These are phyloP conservation scores for Colletotrichum eremochloae DNA, from an alignment of 2,329 filamentous ascomycete species.

Conservation along the genomic window DNA sequence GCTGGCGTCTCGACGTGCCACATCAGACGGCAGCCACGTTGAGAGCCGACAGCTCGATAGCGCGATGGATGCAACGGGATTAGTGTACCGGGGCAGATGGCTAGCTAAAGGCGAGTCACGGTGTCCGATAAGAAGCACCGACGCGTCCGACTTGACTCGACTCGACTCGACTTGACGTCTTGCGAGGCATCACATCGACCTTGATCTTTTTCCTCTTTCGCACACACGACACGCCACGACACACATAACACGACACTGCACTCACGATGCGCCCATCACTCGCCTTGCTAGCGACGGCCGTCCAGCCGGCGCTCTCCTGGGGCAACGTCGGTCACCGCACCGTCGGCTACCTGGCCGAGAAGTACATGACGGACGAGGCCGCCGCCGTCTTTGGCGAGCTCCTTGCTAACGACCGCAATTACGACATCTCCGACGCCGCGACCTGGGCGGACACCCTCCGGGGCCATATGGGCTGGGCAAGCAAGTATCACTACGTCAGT, in stretches of 20 bases:
- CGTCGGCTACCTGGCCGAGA: constrained; percentile 42
- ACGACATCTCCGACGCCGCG: constrained; percentile 41
- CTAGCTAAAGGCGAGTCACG: neutral
- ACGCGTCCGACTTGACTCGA: neutral
- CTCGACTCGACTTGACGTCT: neutral
- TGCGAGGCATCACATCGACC: neutral
- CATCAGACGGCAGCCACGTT: constrained; percentile 30
- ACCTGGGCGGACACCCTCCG: constrained; percentile 43
- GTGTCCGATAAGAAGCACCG: constrained; percentile 24
- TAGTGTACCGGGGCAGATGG: constrained; percentile 20
- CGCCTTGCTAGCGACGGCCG: constrained; percentile 15
- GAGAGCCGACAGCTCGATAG: constrained; percentile 9
- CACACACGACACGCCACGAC: neutral
- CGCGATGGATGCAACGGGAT: constrained; percentile 27
- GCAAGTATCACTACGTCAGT: constrained; percentile 44
- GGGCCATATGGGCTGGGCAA: constrained; percentile 41
- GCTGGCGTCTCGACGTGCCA: constrained; percentile 19
- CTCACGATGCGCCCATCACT: constrained; percentile 26
- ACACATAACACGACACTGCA: neutral
- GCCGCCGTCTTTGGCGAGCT: constrained; percentile 37
- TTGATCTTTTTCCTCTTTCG: neutral
- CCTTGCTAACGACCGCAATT: constrained; percentile 41
- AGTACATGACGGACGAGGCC: constrained; percentile 38
- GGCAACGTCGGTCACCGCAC: constrained; percentile 42
- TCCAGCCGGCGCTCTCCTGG: constrained; percentile 24